Base-by-base conservation (phyloP, 371 early-diverging fungal genomes). In the Circinella minor region DNA sequence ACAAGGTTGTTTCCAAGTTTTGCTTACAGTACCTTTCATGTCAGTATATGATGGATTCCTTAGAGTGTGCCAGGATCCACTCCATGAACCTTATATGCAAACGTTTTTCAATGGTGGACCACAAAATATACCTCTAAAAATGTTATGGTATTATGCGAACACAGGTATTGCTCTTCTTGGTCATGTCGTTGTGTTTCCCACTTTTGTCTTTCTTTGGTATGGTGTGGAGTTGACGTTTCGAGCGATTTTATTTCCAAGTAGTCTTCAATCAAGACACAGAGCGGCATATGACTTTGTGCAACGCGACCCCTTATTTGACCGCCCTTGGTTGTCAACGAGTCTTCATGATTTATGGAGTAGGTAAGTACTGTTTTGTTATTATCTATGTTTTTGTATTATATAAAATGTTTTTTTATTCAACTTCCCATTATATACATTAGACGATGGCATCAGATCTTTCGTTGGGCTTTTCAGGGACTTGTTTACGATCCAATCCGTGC, bases 371-470 rank as follows among this genome's bases (percentile, higher is more conserved):
- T 49, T 9, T 49, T 43, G 43, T 9, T 43, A 11, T 20, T 36
- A 3, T 18, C 8, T n/a, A 14, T 38, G 4, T 8, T 18, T 27
- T 38, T 18, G 4, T 43, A 15, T 18, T n/a, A 4, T 15, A 27
- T 51, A 15, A 10, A 8, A 48, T 3, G 18, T 8, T 27, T 36
- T 5, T 20, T 46, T n/a, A 39, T 17, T 7, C 3, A 37, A 7
- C 39, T 14, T n/a, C 62, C 15, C 37, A 43, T 46, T n/a, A 39
- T 34, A 15, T 46, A 36, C 3, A 7, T 15, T 65, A 55, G 61
- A 9, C 78, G 81, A 0, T 80, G 81, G 81, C 81, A 80, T 61
- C 81, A 78, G 54, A 65, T 77, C 10, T 80, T 80, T 55, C 72
- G 78, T 37, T 70, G 71, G 36, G 74, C 74, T 9, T 80, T 80